Base-by-base conservation (phyloP, 73 alveolate genomes). In the Urostyla sp. region DNA sequence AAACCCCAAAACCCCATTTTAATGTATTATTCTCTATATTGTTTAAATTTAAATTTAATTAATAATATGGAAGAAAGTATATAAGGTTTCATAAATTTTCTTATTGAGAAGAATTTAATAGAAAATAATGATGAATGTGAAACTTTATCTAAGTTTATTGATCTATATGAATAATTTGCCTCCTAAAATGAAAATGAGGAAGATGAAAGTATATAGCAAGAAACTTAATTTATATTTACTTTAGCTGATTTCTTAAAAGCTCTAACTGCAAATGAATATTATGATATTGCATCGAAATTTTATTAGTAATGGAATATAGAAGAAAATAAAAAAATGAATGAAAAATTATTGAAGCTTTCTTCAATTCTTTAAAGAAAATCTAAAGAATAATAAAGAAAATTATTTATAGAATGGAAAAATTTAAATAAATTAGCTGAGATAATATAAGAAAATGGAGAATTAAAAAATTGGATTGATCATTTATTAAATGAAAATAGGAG, bases 191-290 rank as follows among this genome's bases (percentile, higher is more conserved):
- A 66, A 4, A 40, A 44, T 21, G 37, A 66, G 5, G 2, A 37
- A 5, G 66, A 37, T 40, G 28, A 44, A 18, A 13, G 43, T 28
- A 66, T 40, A 27, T 40, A 18, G 46, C 43, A 50, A 43, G 80
- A 66, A 44, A 66, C 80, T 7, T 40, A 35, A 44, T 59, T 63
- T 6, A 66, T 66, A 3, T 66, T 66, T 45, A 66, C 80, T 5
- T 26, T 66, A 4, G 80, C 80, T 6, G 80, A 66, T 26, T 66
- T 66, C 48, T 27, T 66, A 24, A 66, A 66, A 26, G n/a, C 59
- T 7, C 66, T 66, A 8, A 6, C 59, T 13, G 80, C 80, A 18
- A 66, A 66, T 66, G 80, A 66, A 27, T 66, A 66, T 48, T 66
- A 66, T 44, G 80, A 66, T 48, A 66, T 66, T 18, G 80, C 80